Evolutionary conservation across 78 protist species (phyloP), one percentile per base, ranked within the genome.

Genomic region (Pelomyxa schiedti): DNA sequence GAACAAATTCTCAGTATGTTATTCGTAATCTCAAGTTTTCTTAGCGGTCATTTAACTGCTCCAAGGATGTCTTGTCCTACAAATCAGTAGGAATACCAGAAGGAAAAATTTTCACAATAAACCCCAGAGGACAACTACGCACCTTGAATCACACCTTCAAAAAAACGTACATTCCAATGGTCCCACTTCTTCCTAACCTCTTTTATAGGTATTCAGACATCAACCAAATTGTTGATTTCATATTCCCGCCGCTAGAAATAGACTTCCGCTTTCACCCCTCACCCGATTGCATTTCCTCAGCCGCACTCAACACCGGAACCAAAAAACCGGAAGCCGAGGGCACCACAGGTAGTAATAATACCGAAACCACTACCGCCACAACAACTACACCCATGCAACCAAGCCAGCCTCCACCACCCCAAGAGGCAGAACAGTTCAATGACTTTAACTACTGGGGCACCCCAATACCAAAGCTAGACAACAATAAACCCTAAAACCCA

Each of bases 1-100:
- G 41, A 95, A 95, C 86, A 74, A 95, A 22, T 24, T 22, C 42
- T 82, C 93, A 0, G 97, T 83, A 76, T 42, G 84, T 78, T 24
- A 26, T 42, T 4, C n/a, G n/a, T n/a, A n/a, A n/a, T n/a, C n/a
- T n/a, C n/a, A n/a, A 16, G 9, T 35, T 52, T 65, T 8, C 32
- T 5, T 69, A 40, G 22, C 24, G 22, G 41, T 29, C 66, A 28
- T 42, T 22, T 9, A 5, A 77, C 65, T 24, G 4, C 28, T 29
- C 3, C 29, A 7, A 67, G 28, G 92, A 88, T 67, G 85, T 69
- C 0, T 38, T 82, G 36, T 63, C 89, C 4, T 88, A 88, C 83
- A 67, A 67, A 52, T 37, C 76, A 0, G 93, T 88, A 29, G 89
- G 87, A 3, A 72, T 88, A 1, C 89, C 93, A 29, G 42, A 58